Evolutionary conservation across 2,329 filamentous ascomycete species (phyloP).

Genomic region (Fusarium marasasianum): DNA sequence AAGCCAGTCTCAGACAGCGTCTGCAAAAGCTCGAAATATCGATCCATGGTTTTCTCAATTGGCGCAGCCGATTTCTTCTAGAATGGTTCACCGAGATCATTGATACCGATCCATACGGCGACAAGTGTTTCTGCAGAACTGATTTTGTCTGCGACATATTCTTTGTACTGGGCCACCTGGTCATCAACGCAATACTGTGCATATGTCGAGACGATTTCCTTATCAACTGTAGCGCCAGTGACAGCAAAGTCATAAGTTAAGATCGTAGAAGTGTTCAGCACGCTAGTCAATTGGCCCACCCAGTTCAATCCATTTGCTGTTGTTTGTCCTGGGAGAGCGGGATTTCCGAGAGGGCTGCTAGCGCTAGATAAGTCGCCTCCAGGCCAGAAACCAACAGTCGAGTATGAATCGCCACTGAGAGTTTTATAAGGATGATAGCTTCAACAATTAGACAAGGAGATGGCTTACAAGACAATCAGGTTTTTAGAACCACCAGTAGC

Average conservation of each 20-base stretch:
- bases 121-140: slow-evolving; percentile 6
- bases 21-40: slow-evolving; percentile 18
- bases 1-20: neutral
- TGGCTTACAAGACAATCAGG: slow-evolving; percentile 1
- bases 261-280: slow-evolving; percentile 14
- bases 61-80: slow-evolving; percentile 14
- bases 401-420: slow-evolving; percentile 23
- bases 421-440: neutral
- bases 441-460: accelerated
- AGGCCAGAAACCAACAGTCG: slow-evolving; percentile 28
- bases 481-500: neutral
- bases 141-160: slow-evolving; percentile 15
- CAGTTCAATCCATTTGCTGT: slow-evolving; percentile 29
- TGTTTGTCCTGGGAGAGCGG: slow-evolving; percentile 14
- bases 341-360: slow-evolving; percentile 19
- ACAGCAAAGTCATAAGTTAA: slow-evolving; percentile 31
- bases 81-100: slow-evolving; percentile 28
- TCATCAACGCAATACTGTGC: slow-evolving; percentile 21
- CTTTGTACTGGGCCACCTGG: slow-evolving; percentile 24
- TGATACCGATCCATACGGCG: slow-evolving; percentile 32
- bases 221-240: slow-evolving; percentile 26
- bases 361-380: slow-evolving; percentile 1
- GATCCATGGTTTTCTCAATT: slow-evolving; percentile 4
- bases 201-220: slow-evolving; percentile 21
- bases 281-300: slow-evolving; percentile 20